phyloP scores from a whole-genome alignment of 2,329 filamentous ascomycete genomes.

The Aspergillus calidoustus region DNA sequence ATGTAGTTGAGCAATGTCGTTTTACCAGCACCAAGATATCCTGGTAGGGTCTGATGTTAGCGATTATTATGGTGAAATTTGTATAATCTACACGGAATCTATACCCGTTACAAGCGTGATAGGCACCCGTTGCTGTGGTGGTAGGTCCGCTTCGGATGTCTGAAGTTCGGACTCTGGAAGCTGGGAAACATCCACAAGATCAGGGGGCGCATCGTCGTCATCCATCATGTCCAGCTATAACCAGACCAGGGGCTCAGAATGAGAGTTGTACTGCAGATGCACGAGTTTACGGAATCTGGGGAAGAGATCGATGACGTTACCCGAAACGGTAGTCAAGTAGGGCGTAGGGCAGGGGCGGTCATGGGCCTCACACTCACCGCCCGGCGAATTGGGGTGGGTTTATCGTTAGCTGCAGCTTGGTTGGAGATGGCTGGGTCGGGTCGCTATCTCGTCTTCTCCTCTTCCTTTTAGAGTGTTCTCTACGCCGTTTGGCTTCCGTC shows the following conservation, averaged over 20 bases:
- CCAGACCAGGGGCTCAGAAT: background rate
- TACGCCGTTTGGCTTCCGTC: background rate
- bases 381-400: slow-evolving; percentile 23
- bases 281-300: slow-evolving; percentile 14
- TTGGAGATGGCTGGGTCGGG: slow-evolving; percentile 15
- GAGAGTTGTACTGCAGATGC: background rate
- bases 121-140: slow-evolving; percentile 47
- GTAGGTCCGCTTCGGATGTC: slow-evolving; percentile 30
- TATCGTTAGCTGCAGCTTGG: slow-evolving; percentile 20
- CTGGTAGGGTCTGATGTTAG: slow-evolving; percentile 49
- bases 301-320: slow-evolving; percentile 27
- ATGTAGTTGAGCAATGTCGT: slow-evolving; percentile 97
- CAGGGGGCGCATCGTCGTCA: slow-evolving; percentile 51
- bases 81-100: slow-evolving; percentile 9
- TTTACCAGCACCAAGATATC: slow-evolving; percentile 94
- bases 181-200: slow-evolving; percentile 47
- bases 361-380: slow-evolving; percentile 22
- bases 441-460: slow-evolving; percentile 13
- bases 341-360: slow-evolving; percentile 41
- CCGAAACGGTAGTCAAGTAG: slow-evolving; percentile 29
- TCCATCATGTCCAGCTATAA: slow-evolving; percentile 28
- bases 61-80: background rate
- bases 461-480: slow-evolving; percentile 1
- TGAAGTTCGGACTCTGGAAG: slow-evolving; percentile 34
- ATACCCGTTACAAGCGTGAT: slow-evolving; percentile 57